Evolutionary conservation across 495 filamentous ascomycete species (phyloP).

Genomic region (Daldinia loculata): DNA sequence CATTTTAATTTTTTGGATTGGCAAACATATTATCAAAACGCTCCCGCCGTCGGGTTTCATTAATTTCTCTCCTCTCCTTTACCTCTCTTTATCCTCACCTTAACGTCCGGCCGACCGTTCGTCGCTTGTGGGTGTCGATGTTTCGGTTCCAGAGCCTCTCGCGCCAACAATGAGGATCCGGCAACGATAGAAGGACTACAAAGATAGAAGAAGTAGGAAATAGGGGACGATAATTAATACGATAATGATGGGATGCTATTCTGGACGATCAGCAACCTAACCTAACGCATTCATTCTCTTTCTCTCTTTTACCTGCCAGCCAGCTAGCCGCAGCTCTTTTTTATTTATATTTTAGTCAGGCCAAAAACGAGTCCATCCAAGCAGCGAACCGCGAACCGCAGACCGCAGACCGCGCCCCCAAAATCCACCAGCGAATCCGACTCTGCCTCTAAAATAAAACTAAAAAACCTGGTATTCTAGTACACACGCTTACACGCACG

Average conservation of each 20-base stretch:
- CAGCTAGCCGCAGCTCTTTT: not conserved
- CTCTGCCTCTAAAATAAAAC: slow-evolving; percentile 24
- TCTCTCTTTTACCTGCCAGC: slow-evolving; percentile 27
- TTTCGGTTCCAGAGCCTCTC: slow-evolving; percentile 42
- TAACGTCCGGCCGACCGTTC: slow-evolving; percentile 36
- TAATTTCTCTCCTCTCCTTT: slow-evolving; percentile 31
- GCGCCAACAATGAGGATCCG: slow-evolving; percentile 48
- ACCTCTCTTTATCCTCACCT: slow-evolving; percentile 32
- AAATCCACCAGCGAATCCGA: slow-evolving; percentile 40
- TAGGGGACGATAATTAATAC: slow-evolving; percentile 42
- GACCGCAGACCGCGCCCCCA: slow-evolving; percentile 9
- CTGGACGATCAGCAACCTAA: slow-evolving; percentile 37
- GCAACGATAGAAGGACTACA: slow-evolving; percentile 35
- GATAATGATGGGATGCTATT: slow-evolving; percentile 44
- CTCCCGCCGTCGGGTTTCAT: slow-evolving; percentile 24
- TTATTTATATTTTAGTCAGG: slow-evolving; percentile 9
- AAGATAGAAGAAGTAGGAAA: slow-evolving; percentile 21
- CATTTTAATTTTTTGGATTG: slow-evolving; percentile 40
- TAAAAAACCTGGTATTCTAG: slow-evolving; percentile 41
- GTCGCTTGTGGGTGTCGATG: slow-evolving; percentile 44
- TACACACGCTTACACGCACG: slow-evolving; percentile 43
- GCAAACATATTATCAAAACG: slow-evolving; percentile 44
- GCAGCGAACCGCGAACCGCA: slow-evolving; percentile 34
- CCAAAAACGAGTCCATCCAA: slow-evolving; percentile 14
- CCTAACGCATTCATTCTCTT: slow-evolving; percentile 34